Percentiles rank a stretch among this genome's conserved stretches.
These are phyloP conservation scores for Penicillium atrosanguineum DNA, from an alignment of 495 filamentous ascomycete genomes.

Conservation along the genomic window DNA sequence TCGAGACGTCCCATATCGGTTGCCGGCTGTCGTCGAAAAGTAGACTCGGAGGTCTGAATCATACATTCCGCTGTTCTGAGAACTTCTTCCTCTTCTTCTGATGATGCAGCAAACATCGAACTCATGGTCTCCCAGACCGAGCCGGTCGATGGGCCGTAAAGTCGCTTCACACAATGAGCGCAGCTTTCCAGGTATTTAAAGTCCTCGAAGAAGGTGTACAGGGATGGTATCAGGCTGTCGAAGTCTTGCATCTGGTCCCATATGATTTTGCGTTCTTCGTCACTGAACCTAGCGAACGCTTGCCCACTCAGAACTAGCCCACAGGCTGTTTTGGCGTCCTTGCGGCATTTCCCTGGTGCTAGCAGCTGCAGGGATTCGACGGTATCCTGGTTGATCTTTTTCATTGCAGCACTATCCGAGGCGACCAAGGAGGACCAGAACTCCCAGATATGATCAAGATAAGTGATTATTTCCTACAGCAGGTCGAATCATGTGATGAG, in stretches of 20 bases:
- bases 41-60: too few relatives aligned
- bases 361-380: constrained; percentile 15
- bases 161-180: constrained; percentile 26
- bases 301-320: constrained; percentile 15
- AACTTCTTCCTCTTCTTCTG: too few relatives aligned
- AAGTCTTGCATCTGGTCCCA: constrained; percentile 13
- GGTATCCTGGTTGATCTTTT: constrained; percentile 13
- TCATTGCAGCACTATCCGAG: constrained; percentile 8
- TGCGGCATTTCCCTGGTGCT: constrained; percentile 11
- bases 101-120: too few relatives aligned
- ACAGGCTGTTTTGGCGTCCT: constrained; percentile 4
- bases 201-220: constrained; percentile 37
- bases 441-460: too few relatives aligned
- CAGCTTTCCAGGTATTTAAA: constrained; percentile 27
- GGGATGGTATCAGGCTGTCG: constrained; percentile 24
- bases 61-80: not conserved
- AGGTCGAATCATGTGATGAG: too few relatives aligned
- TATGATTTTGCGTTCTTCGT: constrained; percentile 23
- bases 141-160: not conserved
- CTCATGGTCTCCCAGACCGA: too few relatives aligned
- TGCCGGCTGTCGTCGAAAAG: too few relatives aligned
- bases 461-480: too few relatives aligned
- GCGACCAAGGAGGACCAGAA: constrained; percentile 17
- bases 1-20: too few relatives aligned
- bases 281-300: constrained; percentile 26